Evolutionary conservation across 2,329 filamentous ascomycete genomes (phyloP).

Genomic region (Beauveria pseudobassiana): DNA sequence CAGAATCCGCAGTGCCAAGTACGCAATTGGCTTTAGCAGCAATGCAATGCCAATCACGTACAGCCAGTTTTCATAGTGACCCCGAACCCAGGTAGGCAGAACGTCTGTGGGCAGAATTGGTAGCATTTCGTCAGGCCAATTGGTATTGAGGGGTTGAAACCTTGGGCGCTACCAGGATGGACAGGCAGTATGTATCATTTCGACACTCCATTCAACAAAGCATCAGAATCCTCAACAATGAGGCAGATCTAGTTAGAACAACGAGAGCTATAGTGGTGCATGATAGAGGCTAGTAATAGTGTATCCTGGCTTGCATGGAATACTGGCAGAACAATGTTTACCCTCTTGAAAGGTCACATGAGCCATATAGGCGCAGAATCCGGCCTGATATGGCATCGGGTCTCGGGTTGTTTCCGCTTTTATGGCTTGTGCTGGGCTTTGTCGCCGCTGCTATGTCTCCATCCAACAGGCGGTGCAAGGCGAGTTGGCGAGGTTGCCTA

Average conservation of each 20-base stretch:
- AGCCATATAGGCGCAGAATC: neutral
- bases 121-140: neutral
- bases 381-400: neutral
- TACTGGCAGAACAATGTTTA: neutral
- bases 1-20: neutral
- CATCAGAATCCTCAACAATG: too few relatives aligned
- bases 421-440: neutral
- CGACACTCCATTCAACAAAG: neutral
- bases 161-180: neutral
- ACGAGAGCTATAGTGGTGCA: neutral
- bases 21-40: neutral
- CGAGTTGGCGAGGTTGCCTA: neutral
- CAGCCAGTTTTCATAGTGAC: neutral
- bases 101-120: neutral
- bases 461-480: neutral
- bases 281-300: neutral
- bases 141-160: neutral
- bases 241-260: too few relatives aligned
- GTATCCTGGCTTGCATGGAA: neutral
- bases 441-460: neutral
- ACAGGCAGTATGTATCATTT: neutral
- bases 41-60: neutral
- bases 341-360: neutral
- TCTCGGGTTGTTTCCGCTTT: neutral
- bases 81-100: neutral